A percentile compares a stretch with the other conserved stretches of the same genome.
Evolutionary conservation across 345 rosid genomes (phyloP).

Genomic region (Gossypium turneri): DNA sequence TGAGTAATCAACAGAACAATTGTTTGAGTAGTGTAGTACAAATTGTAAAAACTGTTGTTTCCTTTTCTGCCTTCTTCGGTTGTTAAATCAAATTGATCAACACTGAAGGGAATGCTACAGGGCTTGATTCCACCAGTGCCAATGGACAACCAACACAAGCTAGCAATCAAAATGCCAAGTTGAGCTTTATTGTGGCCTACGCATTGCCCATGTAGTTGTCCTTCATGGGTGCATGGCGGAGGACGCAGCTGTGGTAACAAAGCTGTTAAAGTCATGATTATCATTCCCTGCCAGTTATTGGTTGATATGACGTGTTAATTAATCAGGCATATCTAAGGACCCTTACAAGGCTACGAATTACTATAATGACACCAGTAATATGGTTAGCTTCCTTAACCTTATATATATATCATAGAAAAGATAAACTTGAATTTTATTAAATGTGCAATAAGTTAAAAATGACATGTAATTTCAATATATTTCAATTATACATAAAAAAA

Average conservation of each 20-base stretch:
- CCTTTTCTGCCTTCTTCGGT: slow-evolving; percentile 65
- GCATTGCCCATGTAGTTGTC: slow-evolving; percentile 28
- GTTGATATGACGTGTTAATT: neutral
- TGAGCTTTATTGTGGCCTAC: slow-evolving; percentile 30
- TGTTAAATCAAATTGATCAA: slow-evolving; percentile 70
- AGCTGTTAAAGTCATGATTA: slow-evolving; percentile 56
- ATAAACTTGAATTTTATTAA: neutral
- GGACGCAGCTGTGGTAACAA: slow-evolving; percentile 65
- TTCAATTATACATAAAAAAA: too few species aligned
- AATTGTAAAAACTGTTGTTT: slow-evolving; percentile 60
- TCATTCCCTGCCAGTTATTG: slow-evolving; percentile 54
- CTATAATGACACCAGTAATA: too few species aligned
- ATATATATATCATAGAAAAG: too few species aligned
- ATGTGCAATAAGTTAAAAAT: too few species aligned
- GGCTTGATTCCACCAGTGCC: slow-evolving; percentile 81
- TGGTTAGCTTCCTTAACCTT: too few species aligned
- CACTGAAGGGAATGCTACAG: slow-evolving; percentile 72
- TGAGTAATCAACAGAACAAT: slow-evolving; percentile 43
- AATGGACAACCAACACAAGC: slow-evolving; percentile 45
- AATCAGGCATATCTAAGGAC: neutral
- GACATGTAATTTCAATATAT: too few species aligned
- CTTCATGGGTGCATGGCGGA: slow-evolving; percentile 33
- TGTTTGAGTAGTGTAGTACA: slow-evolving; percentile 68
- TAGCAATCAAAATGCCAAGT: slow-evolving; percentile 38
- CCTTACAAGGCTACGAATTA: too few species aligned